A percentile compares a stretch with the other conserved stretches of the same genome.
These are phyloP conservation scores for Rhizopogon rudus DNA, from an alignment of 768 basidiomycete genomes.

Conservation along the genomic window DNA sequence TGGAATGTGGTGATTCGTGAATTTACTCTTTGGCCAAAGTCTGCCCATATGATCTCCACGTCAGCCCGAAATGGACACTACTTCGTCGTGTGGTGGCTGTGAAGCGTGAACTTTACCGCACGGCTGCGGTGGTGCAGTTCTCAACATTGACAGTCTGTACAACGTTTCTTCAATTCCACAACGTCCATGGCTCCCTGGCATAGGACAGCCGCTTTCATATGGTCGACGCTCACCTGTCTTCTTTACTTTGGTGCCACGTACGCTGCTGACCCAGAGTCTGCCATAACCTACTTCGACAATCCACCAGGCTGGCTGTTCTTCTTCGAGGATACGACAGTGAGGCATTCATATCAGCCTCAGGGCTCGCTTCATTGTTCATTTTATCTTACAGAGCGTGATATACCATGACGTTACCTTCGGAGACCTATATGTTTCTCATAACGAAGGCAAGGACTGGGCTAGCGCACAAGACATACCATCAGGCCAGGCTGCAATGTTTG, in stretches of 20 bases:
- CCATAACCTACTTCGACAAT: slow-evolving; percentile 57
- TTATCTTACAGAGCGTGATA: slow-evolving; percentile 49
- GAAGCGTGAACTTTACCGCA: too few species aligned
- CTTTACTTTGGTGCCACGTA: slow-evolving; percentile 14
- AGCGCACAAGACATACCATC: slow-evolving; percentile 43
- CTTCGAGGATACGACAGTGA: slow-evolving; percentile 88
- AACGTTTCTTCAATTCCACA: background rate
- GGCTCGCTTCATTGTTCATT: background rate
- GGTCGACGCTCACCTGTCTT: slow-evolving; percentile 19
- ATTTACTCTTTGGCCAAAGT: slow-evolving; percentile 48
- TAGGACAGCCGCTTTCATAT: slow-evolving; percentile 21
- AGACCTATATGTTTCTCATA: slow-evolving; percentile 69
- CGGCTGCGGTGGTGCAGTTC: too few species aligned
- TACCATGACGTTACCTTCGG: slow-evolving; percentile 74
- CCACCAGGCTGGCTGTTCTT: slow-evolving; percentile 78
- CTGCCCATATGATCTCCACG: too few species aligned
- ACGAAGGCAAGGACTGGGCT: slow-evolving; percentile 81
- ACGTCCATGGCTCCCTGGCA: slow-evolving; percentile 24
- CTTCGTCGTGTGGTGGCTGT: too few species aligned
- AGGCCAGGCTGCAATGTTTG: slow-evolving; percentile 63
- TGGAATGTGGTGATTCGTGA: slow-evolving; percentile 90
- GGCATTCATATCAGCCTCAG: slow-evolving; percentile 23
- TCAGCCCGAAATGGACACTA: too few species aligned
- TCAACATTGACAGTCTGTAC: background rate
- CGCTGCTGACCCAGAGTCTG: slow-evolving; percentile 45